Percentiles rank a stretch among this genome's conserved stretches.
Evolutionary conservation across 164 flowering plant species (phyloP).

Genomic region (Berberis vulgaris): DNA sequence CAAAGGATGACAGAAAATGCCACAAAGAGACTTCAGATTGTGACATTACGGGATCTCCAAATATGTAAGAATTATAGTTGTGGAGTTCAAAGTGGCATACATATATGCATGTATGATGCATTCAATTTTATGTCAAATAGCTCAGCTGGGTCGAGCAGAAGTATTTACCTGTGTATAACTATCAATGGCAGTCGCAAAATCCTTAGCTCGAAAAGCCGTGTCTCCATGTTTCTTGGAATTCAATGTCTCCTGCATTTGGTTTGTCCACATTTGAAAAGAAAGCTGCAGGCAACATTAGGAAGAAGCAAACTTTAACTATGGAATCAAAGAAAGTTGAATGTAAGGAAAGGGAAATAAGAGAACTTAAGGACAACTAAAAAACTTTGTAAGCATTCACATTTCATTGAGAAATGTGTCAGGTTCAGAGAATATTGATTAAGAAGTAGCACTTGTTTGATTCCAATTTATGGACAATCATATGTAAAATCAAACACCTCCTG

Average conservation of each 20-base stretch:
- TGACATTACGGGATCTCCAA: too few species aligned
- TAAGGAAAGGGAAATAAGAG: neutral
- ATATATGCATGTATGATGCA: too few species aligned
- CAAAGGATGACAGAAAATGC: too few species aligned
- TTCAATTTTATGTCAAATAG: neutral
- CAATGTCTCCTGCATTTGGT: conserved; percentile 85
- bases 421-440: neutral
- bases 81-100: too few species aligned
- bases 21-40: too few species aligned
- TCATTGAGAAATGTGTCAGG: neutral
- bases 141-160: neutral
- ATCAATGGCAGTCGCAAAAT: conserved; percentile 66
- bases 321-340: neutral
- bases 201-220: conserved; percentile 74
- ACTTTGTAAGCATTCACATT: neutral
- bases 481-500: too few species aligned
- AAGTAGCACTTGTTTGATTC: neutral
- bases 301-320: neutral
- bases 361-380: too few species aligned
- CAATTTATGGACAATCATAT: too few species aligned
- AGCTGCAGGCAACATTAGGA: conserved; percentile 42
- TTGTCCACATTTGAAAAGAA: conserved; percentile 94
- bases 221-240: conserved; percentile 87
- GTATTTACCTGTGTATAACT: conserved; percentile 57
- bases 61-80: too few species aligned